phyloP scores from a whole-genome alignment of 202 grass and related monocot species.

The Zoysia matrella region DNA sequence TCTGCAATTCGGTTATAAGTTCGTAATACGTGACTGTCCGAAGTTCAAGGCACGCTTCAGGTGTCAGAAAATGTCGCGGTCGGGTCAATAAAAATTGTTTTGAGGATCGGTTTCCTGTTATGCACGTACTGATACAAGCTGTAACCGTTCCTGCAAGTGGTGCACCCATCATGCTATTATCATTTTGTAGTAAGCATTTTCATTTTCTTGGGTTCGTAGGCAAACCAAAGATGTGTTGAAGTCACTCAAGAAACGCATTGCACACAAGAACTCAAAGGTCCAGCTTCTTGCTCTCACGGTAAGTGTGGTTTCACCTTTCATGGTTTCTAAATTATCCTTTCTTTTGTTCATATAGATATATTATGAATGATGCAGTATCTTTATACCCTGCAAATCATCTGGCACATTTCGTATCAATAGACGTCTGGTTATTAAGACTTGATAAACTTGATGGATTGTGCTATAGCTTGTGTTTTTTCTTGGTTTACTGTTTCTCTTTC shows the following conservation, averaged over 20 bases:
- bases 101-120: background rate
- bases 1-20: background rate
- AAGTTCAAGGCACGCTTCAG: background rate
- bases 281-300: constrained; percentile 96
- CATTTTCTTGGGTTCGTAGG: constrained; percentile 37
- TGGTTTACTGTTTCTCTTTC: background rate
- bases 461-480: background rate
- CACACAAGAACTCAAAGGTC: constrained; percentile 84
- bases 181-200: constrained; percentile 24
- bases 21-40: background rate
- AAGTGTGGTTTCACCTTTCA: constrained; percentile 41
- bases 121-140: background rate
- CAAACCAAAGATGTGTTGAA: constrained; percentile 89
- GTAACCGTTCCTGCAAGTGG: background rate
- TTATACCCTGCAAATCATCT: background rate
- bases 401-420: background rate
- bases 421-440: constrained; percentile 9
- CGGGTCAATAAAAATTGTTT: background rate
- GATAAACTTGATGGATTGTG: background rate
- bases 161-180: background rate
- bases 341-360: constrained; percentile 12
- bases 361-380: background rate
- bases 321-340: constrained; percentile 1
- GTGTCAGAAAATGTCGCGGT: background rate
- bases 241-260: constrained; percentile 82